phyloP scores from a whole-genome alignment of 75 land plant species.

The Selaginella tamariscina region DNA sequence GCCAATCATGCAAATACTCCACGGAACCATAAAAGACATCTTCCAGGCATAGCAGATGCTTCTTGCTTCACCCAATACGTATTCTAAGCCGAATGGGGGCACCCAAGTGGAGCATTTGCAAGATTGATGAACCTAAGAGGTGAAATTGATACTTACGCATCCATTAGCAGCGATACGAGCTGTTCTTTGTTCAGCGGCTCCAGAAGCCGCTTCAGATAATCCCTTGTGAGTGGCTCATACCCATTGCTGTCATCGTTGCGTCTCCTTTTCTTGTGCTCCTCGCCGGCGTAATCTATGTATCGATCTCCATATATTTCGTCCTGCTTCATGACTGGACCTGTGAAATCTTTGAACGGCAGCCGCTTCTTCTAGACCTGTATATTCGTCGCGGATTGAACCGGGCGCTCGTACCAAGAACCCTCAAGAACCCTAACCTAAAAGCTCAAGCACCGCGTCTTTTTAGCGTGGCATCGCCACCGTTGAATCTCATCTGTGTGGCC shows the following conservation, averaged over 20 bases:
- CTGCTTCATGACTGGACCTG: too few species aligned
- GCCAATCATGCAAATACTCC: not conserved
- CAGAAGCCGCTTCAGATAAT: conserved; percentile 42
- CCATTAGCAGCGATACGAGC: conserved; percentile 49
- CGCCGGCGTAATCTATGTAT: not conserved
- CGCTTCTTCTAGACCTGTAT: too few species aligned
- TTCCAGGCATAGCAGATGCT: conserved; percentile 1
- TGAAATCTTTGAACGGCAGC: too few species aligned
- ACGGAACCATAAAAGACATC: not conserved
- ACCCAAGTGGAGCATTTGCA: conserved; percentile 3
- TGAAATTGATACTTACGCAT: conserved; percentile 31
- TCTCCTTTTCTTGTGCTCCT: conserved; percentile 57
- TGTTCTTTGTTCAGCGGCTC: conserved; percentile 67
- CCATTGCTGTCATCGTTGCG: conserved; percentile 29
- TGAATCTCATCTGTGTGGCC: too few species aligned
- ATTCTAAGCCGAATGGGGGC: not conserved
- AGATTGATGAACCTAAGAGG: not conserved
- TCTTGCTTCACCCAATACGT: not conserved
- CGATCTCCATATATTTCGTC: too few species aligned
- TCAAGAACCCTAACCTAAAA: not conserved
- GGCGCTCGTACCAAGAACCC: not conserved
- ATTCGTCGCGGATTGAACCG: not conserved
- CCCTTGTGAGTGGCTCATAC: conserved; percentile 17
- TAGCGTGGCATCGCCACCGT: too few species aligned
- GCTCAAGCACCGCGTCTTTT: conserved; percentile 1